Evolutionary conservation across 179 eudicot genomes (phyloP).

Genomic region (Actinidia polygama): DNA sequence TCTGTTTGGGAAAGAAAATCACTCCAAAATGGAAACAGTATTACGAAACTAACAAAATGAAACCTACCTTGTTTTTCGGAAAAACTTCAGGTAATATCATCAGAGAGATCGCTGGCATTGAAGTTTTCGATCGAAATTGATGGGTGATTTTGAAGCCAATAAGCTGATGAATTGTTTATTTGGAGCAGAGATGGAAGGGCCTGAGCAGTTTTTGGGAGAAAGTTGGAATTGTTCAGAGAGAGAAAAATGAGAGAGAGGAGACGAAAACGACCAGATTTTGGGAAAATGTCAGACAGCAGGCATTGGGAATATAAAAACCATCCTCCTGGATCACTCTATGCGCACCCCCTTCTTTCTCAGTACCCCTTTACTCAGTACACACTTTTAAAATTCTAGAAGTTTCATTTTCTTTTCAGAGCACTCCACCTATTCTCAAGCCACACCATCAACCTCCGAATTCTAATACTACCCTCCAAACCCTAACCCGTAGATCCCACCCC

Average conservation of each 20-base stretch:
- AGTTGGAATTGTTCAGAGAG: neutral
- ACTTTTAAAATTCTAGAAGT: no score
- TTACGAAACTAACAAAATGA: neutral
- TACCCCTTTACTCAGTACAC: no score
- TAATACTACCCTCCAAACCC: no score
- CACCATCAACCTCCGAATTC: no score
- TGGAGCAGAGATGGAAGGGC: neutral
- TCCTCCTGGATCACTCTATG: neutral
- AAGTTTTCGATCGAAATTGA: neutral
- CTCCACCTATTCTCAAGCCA: no score
- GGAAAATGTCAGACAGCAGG: slow-evolving; percentile 4
- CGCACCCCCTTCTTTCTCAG: no score
- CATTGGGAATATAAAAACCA: slow-evolving; percentile 3
- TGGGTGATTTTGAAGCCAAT: neutral
- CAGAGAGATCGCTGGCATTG: neutral
- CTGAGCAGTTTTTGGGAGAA: neutral
- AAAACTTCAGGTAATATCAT: neutral
- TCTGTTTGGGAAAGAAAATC: no score
- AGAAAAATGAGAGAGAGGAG: neutral
- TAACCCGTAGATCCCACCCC: no score
- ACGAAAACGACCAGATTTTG: neutral
- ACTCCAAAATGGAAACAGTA: neutral
- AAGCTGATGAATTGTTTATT: neutral
- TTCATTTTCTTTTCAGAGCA: no score
- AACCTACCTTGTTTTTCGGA: no score